Evolutionary conservation across 129 eudicot genomes (phyloP), one percentile per base, ranked within the genome.

Genomic region (Flaveria brownii): DNA sequence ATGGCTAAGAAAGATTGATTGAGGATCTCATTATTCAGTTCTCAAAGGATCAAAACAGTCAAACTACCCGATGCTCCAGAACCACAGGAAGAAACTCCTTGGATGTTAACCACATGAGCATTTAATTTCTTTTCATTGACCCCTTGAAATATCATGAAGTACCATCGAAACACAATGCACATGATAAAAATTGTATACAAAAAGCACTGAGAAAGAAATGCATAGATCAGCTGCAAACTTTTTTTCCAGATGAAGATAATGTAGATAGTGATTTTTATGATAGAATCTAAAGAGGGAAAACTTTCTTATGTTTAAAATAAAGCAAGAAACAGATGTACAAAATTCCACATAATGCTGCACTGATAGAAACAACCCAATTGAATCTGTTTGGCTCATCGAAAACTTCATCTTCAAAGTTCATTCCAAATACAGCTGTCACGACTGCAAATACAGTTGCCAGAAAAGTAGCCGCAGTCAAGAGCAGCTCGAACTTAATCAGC

Each of bases 401-500:
- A 47, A 91, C 83, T 1, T 94, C 43, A 42, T 86, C 83, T 54
- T 86, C 89, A 43, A 95, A 91, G 83, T 95, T 95, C 99, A 95
- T 95, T 55, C 99, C 99, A 69, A 95, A 95, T 60, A 95, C 86
- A 17, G 90, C 99, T 22, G 99, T 88, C 75, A 95, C 97, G 2
- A 91, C 97, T 2, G 99, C 99, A 72, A 91, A 95, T 28, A 91
- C 76, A 0, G 97, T 89, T 30, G 88, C 91, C 69, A 95, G 90
- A 81, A 95, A 95, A 20, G 97, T 89, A 46, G 99, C 99, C 6
- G 97, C 96, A 50, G 99, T 95, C 68, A 95, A 80, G 73, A 95
- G 96, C 85, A 95, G 77, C 90, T 95, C 97, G 39, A 86, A 91
- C 66, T 95, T 85, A 71, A 95, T 95, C 85, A 95, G 92, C 85